phyloP scores from a whole-genome alignment of 495 filamentous ascomycete species.

The Oidiodendron maius region DNA sequence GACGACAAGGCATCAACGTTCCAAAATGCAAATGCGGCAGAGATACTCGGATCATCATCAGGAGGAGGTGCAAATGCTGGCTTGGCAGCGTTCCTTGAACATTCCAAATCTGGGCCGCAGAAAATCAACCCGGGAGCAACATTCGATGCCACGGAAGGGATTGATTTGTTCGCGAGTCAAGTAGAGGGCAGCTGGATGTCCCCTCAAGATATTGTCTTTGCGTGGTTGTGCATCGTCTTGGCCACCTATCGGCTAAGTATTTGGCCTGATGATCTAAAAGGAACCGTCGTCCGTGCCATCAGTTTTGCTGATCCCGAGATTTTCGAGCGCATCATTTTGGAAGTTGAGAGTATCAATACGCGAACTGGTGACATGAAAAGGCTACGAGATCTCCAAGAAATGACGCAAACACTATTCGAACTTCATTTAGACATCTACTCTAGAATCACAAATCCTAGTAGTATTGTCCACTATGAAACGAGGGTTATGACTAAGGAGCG shows the following conservation, averaged over 20 bases:
- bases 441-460: conserved; percentile 67
- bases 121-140: conserved; percentile 41
- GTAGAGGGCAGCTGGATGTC: conserved; percentile 51
- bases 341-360: conserved; percentile 25
- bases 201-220: conserved; percentile 57
- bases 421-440: conserved; percentile 84
- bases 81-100: conserved; percentile 71
- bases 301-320: conserved; percentile 64
- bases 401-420: conserved; percentile 78
- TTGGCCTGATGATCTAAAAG: conserved; percentile 73
- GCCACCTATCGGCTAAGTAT: conserved; percentile 55
- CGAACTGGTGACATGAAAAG: background rate
- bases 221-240: conserved; percentile 57
- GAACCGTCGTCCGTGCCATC: conserved; percentile 60
- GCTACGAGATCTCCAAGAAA: conserved; percentile 31
- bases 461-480: conserved; percentile 54
- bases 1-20: conserved; percentile 52
- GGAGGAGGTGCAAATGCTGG: conserved; percentile 20
- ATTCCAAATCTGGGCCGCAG: conserved; percentile 59
- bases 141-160: conserved; percentile 50
- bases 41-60: conserved; percentile 19
- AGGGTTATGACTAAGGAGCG: conserved; percentile 59
- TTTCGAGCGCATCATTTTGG: conserved; percentile 44
- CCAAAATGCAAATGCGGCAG: conserved; percentile 46
- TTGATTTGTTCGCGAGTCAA: conserved; percentile 48